Conservation (phyloP, 2,329 filamentous ascomycete genomes). For the Fusarium palustre region DNA sequence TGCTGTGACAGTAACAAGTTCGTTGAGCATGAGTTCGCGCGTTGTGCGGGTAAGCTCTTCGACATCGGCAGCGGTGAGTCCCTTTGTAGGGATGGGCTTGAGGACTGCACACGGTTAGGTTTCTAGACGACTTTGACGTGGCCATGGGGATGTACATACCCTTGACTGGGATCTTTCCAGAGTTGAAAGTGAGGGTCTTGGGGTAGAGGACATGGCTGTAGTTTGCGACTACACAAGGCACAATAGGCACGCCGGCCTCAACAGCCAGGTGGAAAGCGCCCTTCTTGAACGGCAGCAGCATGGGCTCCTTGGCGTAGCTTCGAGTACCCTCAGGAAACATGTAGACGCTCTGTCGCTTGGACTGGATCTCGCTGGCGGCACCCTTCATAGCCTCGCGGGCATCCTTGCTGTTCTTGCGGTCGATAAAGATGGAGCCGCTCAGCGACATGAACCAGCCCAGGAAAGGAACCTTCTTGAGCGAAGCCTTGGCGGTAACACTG, state of each 20-base stretch:
- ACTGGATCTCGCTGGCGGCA: slow-evolving; percentile 82
- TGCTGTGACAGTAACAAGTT: slow-evolving; percentile 66
- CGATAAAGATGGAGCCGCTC: slow-evolving; percentile 93
- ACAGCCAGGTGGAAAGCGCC: slow-evolving; percentile 96
- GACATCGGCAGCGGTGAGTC: slow-evolving; percentile 80
- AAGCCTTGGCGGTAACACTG: slow-evolving; percentile 92
- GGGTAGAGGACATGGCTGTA: slow-evolving; percentile 79
- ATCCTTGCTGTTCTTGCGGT: slow-evolving; percentile 84
- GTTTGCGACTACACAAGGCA: slow-evolving; percentile 85
- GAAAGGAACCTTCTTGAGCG: slow-evolving; percentile 81
- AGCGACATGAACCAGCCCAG: slow-evolving; percentile 95
- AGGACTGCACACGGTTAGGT: slow-evolving; percentile 66
- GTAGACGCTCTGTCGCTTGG: slow-evolving; percentile 79
- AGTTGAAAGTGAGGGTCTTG: slow-evolving; percentile 72
- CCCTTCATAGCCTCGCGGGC: slow-evolving; percentile 87
- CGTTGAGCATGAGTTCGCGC: slow-evolving; percentile 80
- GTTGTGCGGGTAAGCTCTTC: slow-evolving; percentile 76
- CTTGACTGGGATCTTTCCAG: slow-evolving; percentile 79
- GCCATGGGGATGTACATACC: slow-evolving; percentile 60
- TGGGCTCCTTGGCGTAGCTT: slow-evolving; percentile 85
- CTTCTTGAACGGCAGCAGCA: slow-evolving; percentile 96
- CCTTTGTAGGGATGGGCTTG: slow-evolving; percentile 81
- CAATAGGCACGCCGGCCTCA: slow-evolving; percentile 91
- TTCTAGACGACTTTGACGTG: not conserved
- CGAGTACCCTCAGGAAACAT: slow-evolving; percentile 95